Evolutionary conservation across 2,329 filamentous ascomycete species (phyloP).

Genomic region (Fusarium mundagurra): DNA sequence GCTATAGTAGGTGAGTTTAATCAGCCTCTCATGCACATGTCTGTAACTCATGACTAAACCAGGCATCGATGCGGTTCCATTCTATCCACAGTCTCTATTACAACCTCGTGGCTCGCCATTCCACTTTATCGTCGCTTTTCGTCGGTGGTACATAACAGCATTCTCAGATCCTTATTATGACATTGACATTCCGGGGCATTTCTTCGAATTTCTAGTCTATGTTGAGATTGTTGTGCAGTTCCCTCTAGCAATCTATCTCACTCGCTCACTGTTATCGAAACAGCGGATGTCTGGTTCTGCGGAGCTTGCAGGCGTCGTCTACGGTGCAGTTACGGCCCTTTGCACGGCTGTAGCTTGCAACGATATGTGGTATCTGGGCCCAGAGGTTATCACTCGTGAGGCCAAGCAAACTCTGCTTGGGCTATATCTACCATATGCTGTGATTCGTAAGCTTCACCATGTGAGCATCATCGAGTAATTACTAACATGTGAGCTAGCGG

Average conservation of each 20-base stretch:
- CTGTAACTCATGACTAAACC: not conserved
- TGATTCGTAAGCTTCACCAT: not conserved
- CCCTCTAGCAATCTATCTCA: not conserved
- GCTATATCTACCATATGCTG: not conserved
- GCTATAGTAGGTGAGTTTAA: not conserved
- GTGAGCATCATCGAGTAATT: accelerated
- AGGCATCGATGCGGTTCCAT: not conserved
- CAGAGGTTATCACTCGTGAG: not conserved
- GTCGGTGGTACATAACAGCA: not conserved
- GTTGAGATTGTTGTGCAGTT: not conserved
- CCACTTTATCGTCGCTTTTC: not conserved
- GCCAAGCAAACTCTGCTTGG: not conserved
- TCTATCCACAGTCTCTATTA: not conserved
- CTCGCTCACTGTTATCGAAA: not conserved
- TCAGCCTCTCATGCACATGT: accelerated
- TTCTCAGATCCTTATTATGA: not conserved
- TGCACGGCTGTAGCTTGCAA: not conserved
- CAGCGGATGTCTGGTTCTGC: not conserved
- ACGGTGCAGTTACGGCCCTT: not conserved
- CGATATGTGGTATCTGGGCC: not conserved
- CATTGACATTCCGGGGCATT: not conserved
- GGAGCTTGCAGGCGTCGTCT: not conserved
- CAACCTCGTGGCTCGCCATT: not conserved
- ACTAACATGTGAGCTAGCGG: not conserved
- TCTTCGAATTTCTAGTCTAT: not conserved